Evolutionary conservation across 2,329 filamentous ascomycete genomes (phyloP), one percentile per base, ranked within the genome.

Genomic region (Fusarium bulbicola): DNA sequence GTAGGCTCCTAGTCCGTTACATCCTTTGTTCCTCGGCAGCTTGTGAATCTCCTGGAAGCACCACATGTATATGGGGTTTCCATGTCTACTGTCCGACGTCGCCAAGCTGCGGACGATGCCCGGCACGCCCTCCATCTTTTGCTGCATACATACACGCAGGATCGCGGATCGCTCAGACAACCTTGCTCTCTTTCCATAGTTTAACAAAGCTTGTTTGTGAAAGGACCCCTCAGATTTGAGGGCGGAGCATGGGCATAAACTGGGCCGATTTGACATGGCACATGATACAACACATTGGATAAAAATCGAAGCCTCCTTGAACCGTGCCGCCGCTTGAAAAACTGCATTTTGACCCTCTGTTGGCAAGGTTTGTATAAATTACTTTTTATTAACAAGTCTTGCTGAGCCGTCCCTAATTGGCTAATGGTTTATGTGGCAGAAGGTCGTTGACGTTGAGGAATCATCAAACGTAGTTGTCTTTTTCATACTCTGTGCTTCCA

Each of bases 21-120:
- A 61, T 39, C 52, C 46, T 61, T 59, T 63, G 69, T 72, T 64
- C 76, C 76, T 77, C 76, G 76, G 76, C 72, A 78, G 72, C 76
- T 77, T 76, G 76, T 77, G 76, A 77, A 73, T 64, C 47, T 59
- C 46, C 45, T 34, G 26, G 59, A 52, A 36, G 57, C 49, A 66
- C 50, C 73, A 74, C 68, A 74, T 71, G 71, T 60, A 66, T 43
- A 28, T 52, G 28, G 42, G 42, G 16, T 45, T 52, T 58, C 59
- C 47, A 59, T 64, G 43, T 43, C 49, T 52, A 36, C 42, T 70
- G 71, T 70, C 65, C 70, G 66, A 68, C 66, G 68, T 59, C 61
- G 68, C 53, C 39, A 57, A 30, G 39, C 36, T n/a, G 39, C 34
- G 67, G 72, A 74, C 72, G 66, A 72, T 74, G 68, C 49, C 76